Conservation (phyloP, 257 asterid species). For the Gynochthodes officinalis region DNA sequence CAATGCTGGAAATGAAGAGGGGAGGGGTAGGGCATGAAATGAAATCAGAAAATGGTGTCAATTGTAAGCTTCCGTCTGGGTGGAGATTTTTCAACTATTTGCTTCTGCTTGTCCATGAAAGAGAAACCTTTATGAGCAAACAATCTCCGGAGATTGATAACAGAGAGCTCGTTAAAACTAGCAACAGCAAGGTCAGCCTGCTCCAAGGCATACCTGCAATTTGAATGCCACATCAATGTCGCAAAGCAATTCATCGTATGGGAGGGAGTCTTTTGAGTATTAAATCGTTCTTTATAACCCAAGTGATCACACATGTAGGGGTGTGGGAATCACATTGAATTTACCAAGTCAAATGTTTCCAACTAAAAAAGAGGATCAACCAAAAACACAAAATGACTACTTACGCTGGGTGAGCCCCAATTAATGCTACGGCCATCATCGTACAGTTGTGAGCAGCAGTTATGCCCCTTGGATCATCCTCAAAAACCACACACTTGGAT, state of each 20-base stretch:
- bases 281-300: no score
- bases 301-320: neutral
- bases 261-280: no score
- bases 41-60: slow-evolving; percentile 76
- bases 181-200: slow-evolving; percentile 92
- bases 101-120: slow-evolving; percentile 92
- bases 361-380: no score
- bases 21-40: neutral
- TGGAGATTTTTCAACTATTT: slow-evolving; percentile 64
- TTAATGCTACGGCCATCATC: slow-evolving; percentile 93
- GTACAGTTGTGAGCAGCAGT: slow-evolving; percentile 99
- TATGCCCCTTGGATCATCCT: slow-evolving; percentile 90
- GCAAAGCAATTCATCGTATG: neutral
- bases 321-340: no score
- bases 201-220: slow-evolving; percentile 69
- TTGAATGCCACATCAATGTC: neutral
- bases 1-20: neutral
- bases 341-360: neutral
- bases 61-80: slow-evolving; percentile 71
- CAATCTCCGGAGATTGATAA: slow-evolving; percentile 83
- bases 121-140: slow-evolving; percentile 77
- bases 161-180: slow-evolving; percentile 75
- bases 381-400: slow-evolving; percentile 25
- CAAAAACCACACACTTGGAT: slow-evolving; percentile 90
- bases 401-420: slow-evolving; percentile 97